Evolutionary conservation across 345 rosid genomes (phyloP).

Genomic region (Citrus unshiu): DNA sequence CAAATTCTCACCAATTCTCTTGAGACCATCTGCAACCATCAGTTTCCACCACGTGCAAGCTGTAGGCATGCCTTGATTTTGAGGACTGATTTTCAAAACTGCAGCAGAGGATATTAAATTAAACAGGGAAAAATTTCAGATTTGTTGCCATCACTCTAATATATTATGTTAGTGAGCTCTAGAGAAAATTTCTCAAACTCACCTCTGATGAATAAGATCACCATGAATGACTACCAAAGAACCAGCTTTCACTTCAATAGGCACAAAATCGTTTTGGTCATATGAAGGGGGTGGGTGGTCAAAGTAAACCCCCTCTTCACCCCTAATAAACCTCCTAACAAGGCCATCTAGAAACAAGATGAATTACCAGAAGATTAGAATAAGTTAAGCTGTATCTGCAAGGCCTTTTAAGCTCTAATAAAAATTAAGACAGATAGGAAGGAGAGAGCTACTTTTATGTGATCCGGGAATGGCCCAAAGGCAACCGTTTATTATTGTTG

Average conservation of each 20-base stretch:
- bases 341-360: slow-evolving; percentile 66
- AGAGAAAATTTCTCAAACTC: slow-evolving; percentile 12
- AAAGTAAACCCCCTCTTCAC: slow-evolving; percentile 72
- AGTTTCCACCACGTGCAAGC: slow-evolving; percentile 89
- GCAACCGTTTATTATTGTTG: slow-evolving; percentile 78
- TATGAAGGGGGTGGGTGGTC: slow-evolving; percentile 73
- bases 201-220: slow-evolving; percentile 93
- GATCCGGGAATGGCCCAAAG: slow-evolving; percentile 99
- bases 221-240: slow-evolving; percentile 89
- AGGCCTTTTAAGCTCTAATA: not conserved
- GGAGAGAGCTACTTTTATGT: slow-evolving; percentile 55
- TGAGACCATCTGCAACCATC: slow-evolving; percentile 85
- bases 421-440: not conserved
- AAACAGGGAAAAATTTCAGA: not conserved
- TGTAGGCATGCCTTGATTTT: slow-evolving; percentile 90
- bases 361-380: not conserved
- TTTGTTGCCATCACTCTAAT: not conserved
- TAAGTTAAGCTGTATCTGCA: not conserved
- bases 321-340: slow-evolving; percentile 78
- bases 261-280: slow-evolving; percentile 76
- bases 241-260: slow-evolving; percentile 91
- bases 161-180: not conserved
- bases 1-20: slow-evolving; percentile 69
- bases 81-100: slow-evolving; percentile 82
- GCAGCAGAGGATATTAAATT: slow-evolving; percentile 11